Base-by-base conservation (phyloP, 257 asterid genomes). In the Ligustrum vulgare region DNA sequence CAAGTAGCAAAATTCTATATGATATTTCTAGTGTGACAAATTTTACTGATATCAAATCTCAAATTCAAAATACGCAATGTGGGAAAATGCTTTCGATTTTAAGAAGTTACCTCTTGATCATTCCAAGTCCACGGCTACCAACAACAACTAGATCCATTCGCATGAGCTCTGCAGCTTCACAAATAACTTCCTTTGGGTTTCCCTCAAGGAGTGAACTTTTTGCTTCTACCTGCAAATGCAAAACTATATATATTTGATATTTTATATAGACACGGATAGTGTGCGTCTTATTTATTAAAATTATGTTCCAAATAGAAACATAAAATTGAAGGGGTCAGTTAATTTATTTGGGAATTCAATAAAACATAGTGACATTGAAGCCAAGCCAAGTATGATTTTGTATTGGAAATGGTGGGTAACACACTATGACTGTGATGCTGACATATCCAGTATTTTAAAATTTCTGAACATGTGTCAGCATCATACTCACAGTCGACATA, bases 121-220 rank as follows among this genome's bases (percentile, higher is more conserved):
- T 84, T 56, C 96, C 93, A 54, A 83, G 88, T 41, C 96, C 86
- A n/a, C 91, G 88, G 58, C 89, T 85, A 16, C 96, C 89, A 2
- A 85, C 72, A 31, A 82, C 89, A 34, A 90, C 78, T 65, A 88
- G 90, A 80, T 86, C 88, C 22, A 41, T 72, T 10, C 71, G 64
- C 87, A 81, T 80, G 60, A 76, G 82, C 25, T 83, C 87, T 1
- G 83, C 89, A 36, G 80, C 76, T 10, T 79, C 75, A 71, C 96
- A 88, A 67, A 90, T 86, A 82, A 18, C 81, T 41, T 86, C 90
- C 75, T 85, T 90, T 6, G 90, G 90, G 56, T 86, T 87, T 56
- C 91, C 96, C 69, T 75, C 87, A 1, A 88, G 49, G 4, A 82
- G 65, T 4, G 66, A 18, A 10, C 79, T 74, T 72, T 82, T 83